Base-by-base conservation (phyloP, 2,329 filamentous ascomycete genomes). In the Thielaviopsis musarum region DNA sequence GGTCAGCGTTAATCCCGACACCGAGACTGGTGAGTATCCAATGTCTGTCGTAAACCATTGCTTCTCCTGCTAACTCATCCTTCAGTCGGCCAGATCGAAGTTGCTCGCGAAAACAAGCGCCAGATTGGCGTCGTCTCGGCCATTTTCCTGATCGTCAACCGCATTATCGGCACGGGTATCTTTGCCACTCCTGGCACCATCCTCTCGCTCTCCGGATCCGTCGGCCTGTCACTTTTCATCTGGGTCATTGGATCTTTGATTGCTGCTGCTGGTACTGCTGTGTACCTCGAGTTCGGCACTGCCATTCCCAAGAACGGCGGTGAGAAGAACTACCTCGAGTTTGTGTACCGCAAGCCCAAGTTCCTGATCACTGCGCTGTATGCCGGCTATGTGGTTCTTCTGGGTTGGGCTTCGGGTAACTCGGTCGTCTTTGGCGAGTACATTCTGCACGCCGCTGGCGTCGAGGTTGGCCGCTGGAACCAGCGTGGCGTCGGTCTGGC, bases 401-500 rank as follows among this genome's bases (percentile, higher is more conserved):
- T 85, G 19, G 81, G 79, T 13, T 85, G 81, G 81, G 81, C 82
- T 0, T 79, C 79, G 6, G 79, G 79, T 15, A 87, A 87, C 69
- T 84, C 79, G 0, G 80, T 87, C 63, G 77, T 86, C 48, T 86
- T 87, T 63, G 83, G 83, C 62, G 82, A 85, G 67, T 87, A 87
- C 69, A 81, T 87, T 60, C 75, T 87, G 1, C 76, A 83, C 66
- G 84, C 83, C 9, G 79, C 83, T 12, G 71, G 80, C 13, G 74
- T 81, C 22, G 77, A 85, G 63, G 79, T 83, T 24, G 76, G 72
- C 55, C 74, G 82, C 22, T 86, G 82, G 82, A 85, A 85, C 68
- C 80, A 85, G 70, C 76, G 84, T 48, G 82, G 75, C 52, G 72
- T 87, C 19, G 84, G 82, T 34, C 70, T 87, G n/a, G 82, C 78